phyloP scores from a whole-genome alignment of 2,329 filamentous ascomycete genomes.

The Aspergillus ochraceoroseus region DNA sequence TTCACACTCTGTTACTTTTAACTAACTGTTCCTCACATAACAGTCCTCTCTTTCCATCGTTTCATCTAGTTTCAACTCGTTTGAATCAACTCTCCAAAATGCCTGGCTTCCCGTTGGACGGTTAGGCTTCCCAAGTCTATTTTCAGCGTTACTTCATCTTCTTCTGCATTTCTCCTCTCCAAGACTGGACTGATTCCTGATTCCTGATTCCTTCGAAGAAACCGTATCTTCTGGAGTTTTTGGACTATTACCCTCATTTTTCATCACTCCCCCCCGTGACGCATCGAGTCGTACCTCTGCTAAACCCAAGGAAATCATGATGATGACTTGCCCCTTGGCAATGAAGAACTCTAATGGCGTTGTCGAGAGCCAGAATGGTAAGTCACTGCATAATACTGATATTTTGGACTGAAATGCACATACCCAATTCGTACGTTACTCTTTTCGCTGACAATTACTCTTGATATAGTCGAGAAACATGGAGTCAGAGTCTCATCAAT shows the following conservation, averaged over 20 bases:
- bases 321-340: conserved; percentile 19
- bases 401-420: background rate
- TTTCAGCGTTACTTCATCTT: conserved; percentile 1
- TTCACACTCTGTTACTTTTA: background rate
- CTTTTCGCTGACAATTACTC: background rate
- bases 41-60: background rate
- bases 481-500: conserved; percentile 1
- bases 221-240: background rate
- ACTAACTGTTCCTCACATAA: background rate
- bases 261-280: background rate
- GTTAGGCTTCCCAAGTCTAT: conserved; percentile 16
- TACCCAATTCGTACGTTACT: background rate
- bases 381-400: background rate
- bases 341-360: conserved; percentile 18
- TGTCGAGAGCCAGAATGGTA: conserved; percentile 13
- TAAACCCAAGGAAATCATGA: conserved; percentile 1
- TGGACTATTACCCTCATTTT: background rate
- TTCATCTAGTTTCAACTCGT: conserved; percentile 3
- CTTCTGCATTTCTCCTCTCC: background rate
- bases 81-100: conserved; percentile 12
- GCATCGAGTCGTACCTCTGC: conserved; percentile 1
- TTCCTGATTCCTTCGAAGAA: background rate
- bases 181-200: background rate
- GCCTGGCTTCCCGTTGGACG: conserved; percentile 9
- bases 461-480: conserved; percentile 3